Evolutionary conservation across 2,329 filamentous ascomycete species (phyloP), one percentile per base, ranked within the genome.

Genomic region (Emergomyces africanus): DNA sequence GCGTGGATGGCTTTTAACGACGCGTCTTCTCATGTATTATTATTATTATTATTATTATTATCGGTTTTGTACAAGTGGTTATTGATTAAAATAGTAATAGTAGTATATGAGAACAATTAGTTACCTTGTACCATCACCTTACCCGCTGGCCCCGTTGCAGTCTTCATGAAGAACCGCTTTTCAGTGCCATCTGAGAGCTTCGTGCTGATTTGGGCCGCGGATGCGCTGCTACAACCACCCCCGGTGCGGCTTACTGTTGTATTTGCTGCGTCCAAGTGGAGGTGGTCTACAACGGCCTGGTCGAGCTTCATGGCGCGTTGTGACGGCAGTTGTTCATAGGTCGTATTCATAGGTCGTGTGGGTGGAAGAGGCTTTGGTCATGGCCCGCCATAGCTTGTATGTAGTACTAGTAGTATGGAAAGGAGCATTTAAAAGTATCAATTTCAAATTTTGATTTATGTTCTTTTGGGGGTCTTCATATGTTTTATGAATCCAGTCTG

Each of bases 1-100:
- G 77, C 68, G 69, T 89, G 81, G 64, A 96, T 88, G 58, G 90
- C 88, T 68, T 90, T 91, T 58, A 96, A 82, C 1, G 89, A 95
- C 56, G 83, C 82, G 69, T 90, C 86, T 73, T 96, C 91, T 61
- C 90, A 88, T 83, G 66, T 64, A 63, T n/a, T n/a, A n/a, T n/a
- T n/a, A n/a, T n/a, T n/a, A n/a, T n/a, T n/a, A n/a, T n/a, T n/a
- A n/a, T n/a, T n/a, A n/a, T n/a, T n/a, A 9, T 25, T n/a, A 14
- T 42, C 20, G 15, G 10, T 33, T 44, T 55, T 44, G 23, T 33
- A 41, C 23, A 33, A 1, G 14, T 54, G 33, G 41, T n/a, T n/a
- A n/a, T n/a, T n/a, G n/a, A n/a, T n/a, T n/a, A n/a, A n/a, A n/a
- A n/a, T n/a, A n/a, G n/a, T n/a, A n/a, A n/a, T 30, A 30, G 30